Evolutionary conservation across 1,139 yeast species (phyloP), one percentile per base, ranked within the genome.

Genomic region (Yamadazyma dushanensis): DNA sequence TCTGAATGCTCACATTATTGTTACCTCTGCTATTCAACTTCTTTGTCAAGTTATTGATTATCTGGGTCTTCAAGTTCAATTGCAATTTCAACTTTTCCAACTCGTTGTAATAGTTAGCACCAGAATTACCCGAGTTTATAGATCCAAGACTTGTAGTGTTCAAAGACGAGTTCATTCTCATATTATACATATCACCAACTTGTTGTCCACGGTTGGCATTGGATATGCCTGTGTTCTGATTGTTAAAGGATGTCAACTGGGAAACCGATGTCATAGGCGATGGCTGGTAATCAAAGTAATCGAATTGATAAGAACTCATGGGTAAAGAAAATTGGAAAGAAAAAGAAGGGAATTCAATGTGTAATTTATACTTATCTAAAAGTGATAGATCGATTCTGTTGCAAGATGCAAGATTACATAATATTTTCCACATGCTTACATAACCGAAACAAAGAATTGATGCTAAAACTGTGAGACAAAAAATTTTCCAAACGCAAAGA

Each of bases 41-140:
- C 32, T 45, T 46, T 24, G 39, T 44, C 32, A 67, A 54, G 38
- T 63, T 63, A 37, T 56, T 56, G 32, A 66, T 63, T 20, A 64
- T 58, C 41, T 66, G 71, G 34, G 62, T 52, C 39, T 65, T 63
- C 37, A 65, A 43, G 15, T 57, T 53, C 39, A 67, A 45, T 31
- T 67, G 73, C 15, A 57, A 50, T 37, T 60, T 62, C 24, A 59
- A 47, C 39, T 56, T 55, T 34, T 57, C 57, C 29, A 51, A 40
- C 28, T 63, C 63, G 31, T 50, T 54, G 10, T 29, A 21, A n/a
- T 34, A 18, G 19, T 22, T 20, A 4, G 16, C 24, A 11, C 20
- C 15, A 8, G 24, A 7, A 15, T 20, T 11, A 4, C 8, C 13
- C n/a, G 29, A 8, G 13, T 22, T 22, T 20, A 30, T 22, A 5